A percentile compares a stretch with the other conserved stretches of the same genome.
phyloP scores from a whole-genome alignment of 768 basidiomycete genomes.

The Gloeopeniophorella convolvens region DNA sequence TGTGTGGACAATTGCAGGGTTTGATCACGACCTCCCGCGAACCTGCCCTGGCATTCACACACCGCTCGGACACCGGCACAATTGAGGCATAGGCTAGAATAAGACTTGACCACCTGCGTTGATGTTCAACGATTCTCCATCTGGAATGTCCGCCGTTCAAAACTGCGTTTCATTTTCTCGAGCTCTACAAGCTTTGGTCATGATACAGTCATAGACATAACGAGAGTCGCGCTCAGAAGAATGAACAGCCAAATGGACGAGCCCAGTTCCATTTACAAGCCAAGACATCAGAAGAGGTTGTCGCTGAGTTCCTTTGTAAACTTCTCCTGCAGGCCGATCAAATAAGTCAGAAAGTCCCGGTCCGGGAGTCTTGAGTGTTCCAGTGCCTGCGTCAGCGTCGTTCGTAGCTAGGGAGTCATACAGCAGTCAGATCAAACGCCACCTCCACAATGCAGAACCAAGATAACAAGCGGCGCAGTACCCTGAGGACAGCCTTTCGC shows the following conservation, averaged over 20 bases:
- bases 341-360: slow-evolving; percentile 57
- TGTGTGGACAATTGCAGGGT: neutral
- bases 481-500: slow-evolving; percentile 63
- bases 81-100: too few species aligned
- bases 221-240: too few species aligned
- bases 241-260: neutral
- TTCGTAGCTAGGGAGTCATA: slow-evolving; percentile 49
- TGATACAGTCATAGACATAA: too few species aligned
- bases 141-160: too few species aligned
- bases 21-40: too few species aligned
- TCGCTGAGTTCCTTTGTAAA: slow-evolving; percentile 50
- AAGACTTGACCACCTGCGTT: too few species aligned
- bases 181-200: too few species aligned
- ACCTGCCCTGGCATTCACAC: too few species aligned
- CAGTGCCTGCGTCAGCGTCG: slow-evolving; percentile 67
- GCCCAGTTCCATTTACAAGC: neutral
- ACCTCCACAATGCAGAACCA: neutral
- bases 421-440: neutral
- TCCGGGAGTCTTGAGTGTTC: slow-evolving; percentile 71
- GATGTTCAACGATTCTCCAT: too few species aligned
- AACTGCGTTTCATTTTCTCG: too few species aligned
- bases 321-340: slow-evolving; percentile 64
- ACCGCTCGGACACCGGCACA: too few species aligned
- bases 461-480: slow-evolving; percentile 27
- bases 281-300: slow-evolving; percentile 24